phyloP scores from a whole-genome alignment of 1,139 yeast species.

The Hemisphaericaspora xylofermentans region DNA sequence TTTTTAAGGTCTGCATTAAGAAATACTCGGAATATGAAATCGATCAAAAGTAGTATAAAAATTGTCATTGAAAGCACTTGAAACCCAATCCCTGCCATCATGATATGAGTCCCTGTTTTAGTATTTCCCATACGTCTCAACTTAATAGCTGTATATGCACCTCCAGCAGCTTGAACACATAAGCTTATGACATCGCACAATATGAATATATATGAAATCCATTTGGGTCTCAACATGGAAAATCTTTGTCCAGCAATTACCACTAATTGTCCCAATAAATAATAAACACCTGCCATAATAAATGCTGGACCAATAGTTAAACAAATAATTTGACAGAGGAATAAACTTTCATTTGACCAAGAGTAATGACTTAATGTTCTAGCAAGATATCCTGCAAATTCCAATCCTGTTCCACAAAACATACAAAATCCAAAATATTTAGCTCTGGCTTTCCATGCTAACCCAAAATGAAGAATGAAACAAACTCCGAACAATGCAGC shows the following conservation, averaged over 20 bases:
- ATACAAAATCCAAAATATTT: slow-evolving; percentile 73
- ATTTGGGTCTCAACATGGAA: slow-evolving; percentile 30
- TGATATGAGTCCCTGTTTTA: slow-evolving; percentile 29
- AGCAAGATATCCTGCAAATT: slow-evolving; percentile 70
- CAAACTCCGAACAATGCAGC: slow-evolving; percentile 21
- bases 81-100: slow-evolving; percentile 41
- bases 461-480: slow-evolving; percentile 23
- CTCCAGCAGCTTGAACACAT: slow-evolving; percentile 39
- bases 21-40: slow-evolving; percentile 25
- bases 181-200: slow-evolving; percentile 34
- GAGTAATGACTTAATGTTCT: slow-evolving; percentile 46
- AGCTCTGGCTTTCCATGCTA: slow-evolving; percentile 44
- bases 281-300: slow-evolving; percentile 41
- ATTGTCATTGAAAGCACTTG: slow-evolving; percentile 39
- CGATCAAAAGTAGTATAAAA: slow-evolving; percentile 27
- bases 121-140: slow-evolving; percentile 19
- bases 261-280: slow-evolving; percentile 33
- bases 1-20: slow-evolving; percentile 16
- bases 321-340: slow-evolving; percentile 33
- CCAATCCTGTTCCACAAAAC: slow-evolving; percentile 59
- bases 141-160: slow-evolving; percentile 32
- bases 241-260: slow-evolving; percentile 28
- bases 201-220: slow-evolving; percentile 37
- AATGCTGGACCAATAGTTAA: slow-evolving; percentile 42
- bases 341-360: slow-evolving; percentile 22